These are phyloP conservation scores for Multifurca ochricompacta DNA, from an alignment of 768 basidiomycete species.

Conservation along the genomic window DNA sequence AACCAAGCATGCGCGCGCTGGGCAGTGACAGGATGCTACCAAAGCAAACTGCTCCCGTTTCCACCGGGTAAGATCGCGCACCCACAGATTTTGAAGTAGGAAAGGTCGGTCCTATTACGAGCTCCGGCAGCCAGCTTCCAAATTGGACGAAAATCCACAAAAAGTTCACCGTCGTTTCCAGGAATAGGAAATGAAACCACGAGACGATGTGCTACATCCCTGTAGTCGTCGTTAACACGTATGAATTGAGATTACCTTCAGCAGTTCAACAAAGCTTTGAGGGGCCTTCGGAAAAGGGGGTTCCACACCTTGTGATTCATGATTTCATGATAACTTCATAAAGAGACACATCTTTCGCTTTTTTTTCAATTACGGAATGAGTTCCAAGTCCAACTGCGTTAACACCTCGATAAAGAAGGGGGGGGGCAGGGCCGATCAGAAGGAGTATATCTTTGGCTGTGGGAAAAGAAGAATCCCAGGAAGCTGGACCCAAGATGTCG, in stretches of 20 bases:
- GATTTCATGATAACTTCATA: background rate
- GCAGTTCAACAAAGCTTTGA: background rate
- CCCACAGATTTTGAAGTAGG: background rate
- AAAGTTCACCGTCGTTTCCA: background rate
- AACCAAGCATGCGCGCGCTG: too few relatives aligned
- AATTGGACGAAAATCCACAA: background rate
- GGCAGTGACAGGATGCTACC: too few relatives aligned
- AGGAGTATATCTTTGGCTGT: slow-evolving; percentile 1
- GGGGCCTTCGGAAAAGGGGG: too few relatives aligned
- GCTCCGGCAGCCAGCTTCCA: background rate
- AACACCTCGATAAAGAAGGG: background rate
- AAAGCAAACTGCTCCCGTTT: background rate
- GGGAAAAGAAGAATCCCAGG: background rate
- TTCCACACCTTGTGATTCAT: background rate
- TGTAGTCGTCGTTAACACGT: background rate
- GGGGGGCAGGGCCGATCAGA: slow-evolving; percentile 5
- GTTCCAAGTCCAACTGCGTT: background rate
- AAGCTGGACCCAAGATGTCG: background rate
- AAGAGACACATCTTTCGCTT: background rate
- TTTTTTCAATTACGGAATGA: too few relatives aligned
- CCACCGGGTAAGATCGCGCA: background rate
- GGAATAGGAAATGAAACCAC: background rate
- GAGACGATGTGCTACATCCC: background rate
- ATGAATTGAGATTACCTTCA: background rate
- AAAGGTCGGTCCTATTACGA: background rate